These are phyloP conservation scores for Microbotryum violaceum DNA, from an alignment of 1,284 basidiomycete genomes.

Conservation along the genomic window DNA sequence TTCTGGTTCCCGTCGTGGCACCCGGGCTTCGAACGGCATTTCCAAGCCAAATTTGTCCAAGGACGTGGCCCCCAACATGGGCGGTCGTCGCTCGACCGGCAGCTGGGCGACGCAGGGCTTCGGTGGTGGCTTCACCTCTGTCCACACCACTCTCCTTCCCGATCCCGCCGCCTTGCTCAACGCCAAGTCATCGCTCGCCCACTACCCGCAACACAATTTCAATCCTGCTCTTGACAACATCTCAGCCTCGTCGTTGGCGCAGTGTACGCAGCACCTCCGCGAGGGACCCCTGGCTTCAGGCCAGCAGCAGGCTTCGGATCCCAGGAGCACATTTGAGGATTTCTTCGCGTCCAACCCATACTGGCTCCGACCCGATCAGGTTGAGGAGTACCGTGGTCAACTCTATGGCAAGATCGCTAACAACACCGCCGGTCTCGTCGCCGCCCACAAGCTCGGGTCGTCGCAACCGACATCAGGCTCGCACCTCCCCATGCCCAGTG, in stretches of 20 bases:
- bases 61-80: conserved; percentile 58
- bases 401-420: conserved; percentile 34
- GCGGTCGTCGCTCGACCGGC: background rate
- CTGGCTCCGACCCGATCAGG: conserved; percentile 25
- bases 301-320: background rate
- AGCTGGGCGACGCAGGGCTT: conserved; percentile 19
- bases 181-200: conserved; percentile 10
- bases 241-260: conserved; percentile 14
- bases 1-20: conserved; percentile 20
- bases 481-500: conserved; percentile 18
- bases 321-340: conserved; percentile 25
- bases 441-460: conserved; percentile 14
- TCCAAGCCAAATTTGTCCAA: conserved; percentile 68
- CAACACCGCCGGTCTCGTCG: conserved; percentile 31
- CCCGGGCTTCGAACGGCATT: conserved; percentile 36
- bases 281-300: background rate
- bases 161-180: conserved; percentile 29
- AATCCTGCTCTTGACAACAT: conserved; percentile 34
- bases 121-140: conserved; percentile 66
- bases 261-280: conserved; percentile 27
- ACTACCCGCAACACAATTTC: conserved; percentile 21
- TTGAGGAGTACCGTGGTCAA: conserved; percentile 32
- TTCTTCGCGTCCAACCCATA: conserved; percentile 35
- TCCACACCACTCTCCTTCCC: conserved; percentile 58
- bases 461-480: background rate